These are phyloP conservation scores for Arachis monticola DNA, from an alignment of 331 rosid genomes.

Conservation along the genomic window DNA sequence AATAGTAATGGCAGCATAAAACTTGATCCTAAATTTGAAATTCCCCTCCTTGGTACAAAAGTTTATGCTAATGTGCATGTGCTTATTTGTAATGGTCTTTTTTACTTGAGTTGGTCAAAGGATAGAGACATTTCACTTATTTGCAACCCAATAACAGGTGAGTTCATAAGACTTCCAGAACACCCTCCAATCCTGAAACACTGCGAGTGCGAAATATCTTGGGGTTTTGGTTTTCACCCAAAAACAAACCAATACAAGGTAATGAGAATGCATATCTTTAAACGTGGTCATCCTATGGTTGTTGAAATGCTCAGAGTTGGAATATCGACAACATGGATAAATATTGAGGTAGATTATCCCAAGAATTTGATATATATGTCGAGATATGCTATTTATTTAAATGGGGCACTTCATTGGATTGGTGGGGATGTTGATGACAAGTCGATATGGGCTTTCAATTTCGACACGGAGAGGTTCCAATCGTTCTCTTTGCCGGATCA, in stretches of 20 bases:
- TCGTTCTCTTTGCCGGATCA: neutral
- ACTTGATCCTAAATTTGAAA: no score
- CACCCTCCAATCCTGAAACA: neutral
- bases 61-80: no score
- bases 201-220: neutral
- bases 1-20: no score
- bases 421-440: neutral
- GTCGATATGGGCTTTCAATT: slow-evolving; percentile 29
- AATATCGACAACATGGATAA: slow-evolving; percentile 36
- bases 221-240: slow-evolving; percentile 37
- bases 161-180: slow-evolving; percentile 36
- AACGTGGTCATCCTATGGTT: neutral
- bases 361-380: neutral
- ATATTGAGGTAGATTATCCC: neutral
- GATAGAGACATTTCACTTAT: neutral
- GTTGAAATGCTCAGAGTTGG: slow-evolving; percentile 43
- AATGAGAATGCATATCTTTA: neutral
- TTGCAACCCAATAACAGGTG: slow-evolving; percentile 44
- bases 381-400: slow-evolving; percentile 17
- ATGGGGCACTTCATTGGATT: slow-evolving; percentile 47
- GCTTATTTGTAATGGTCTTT: no score
- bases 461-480: slow-evolving; percentile 37
- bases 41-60: no score
- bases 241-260: slow-evolving; percentile 41
- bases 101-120: neutral